A percentile compares a stretch with the other conserved stretches of the same genome.
These are phyloP conservation scores for Trichoderma gamsii DNA, from an alignment of 495 filamentous ascomycete genomes.

Conservation along the genomic window DNA sequence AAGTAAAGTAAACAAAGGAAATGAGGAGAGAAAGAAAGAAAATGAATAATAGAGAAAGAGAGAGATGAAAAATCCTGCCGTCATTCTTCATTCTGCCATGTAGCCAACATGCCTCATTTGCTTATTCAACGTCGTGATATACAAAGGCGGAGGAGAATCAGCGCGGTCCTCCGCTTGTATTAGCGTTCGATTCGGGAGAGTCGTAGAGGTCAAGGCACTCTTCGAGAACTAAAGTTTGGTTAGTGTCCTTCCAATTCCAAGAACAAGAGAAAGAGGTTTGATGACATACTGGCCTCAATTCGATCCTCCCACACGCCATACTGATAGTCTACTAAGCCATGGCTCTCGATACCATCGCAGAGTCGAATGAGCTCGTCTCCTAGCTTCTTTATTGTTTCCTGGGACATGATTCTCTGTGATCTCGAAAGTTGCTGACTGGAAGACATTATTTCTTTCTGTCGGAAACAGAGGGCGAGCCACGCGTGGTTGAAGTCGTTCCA, in stretches of 20 bases:
- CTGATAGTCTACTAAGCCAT: constrained; percentile 93
- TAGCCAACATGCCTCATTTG: background rate
- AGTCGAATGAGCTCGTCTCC: constrained; percentile 72
- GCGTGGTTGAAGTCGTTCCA: constrained; percentile 96
- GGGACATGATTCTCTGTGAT: constrained; percentile 58
- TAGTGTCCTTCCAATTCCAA: background rate
- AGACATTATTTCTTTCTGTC: constrained; percentile 73
- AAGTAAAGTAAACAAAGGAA: background rate
- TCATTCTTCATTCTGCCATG: background rate
- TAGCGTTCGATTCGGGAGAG: constrained; percentile 11
- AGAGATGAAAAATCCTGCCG: background rate
- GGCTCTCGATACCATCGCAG: constrained; percentile 78
- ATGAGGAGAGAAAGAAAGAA: background rate
- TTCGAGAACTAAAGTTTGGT: constrained; percentile 47
- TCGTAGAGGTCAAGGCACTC: constrained; percentile 60
- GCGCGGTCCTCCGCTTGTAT: background rate
- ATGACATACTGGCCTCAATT: constrained; percentile 69
- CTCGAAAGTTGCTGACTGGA: constrained; percentile 53
- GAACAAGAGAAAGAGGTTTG: background rate
- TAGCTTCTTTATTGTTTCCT: constrained; percentile 68
- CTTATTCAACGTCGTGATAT: background rate
- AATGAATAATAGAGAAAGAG: background rate
- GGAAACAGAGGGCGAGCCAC: constrained; percentile 83
- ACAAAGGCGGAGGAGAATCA: background rate
- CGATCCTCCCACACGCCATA: constrained; percentile 95